Evolutionary conservation across 805 yeast species (phyloP), one percentile per base, ranked within the genome.

Genomic region (Metschnikowia vanudenii): DNA sequence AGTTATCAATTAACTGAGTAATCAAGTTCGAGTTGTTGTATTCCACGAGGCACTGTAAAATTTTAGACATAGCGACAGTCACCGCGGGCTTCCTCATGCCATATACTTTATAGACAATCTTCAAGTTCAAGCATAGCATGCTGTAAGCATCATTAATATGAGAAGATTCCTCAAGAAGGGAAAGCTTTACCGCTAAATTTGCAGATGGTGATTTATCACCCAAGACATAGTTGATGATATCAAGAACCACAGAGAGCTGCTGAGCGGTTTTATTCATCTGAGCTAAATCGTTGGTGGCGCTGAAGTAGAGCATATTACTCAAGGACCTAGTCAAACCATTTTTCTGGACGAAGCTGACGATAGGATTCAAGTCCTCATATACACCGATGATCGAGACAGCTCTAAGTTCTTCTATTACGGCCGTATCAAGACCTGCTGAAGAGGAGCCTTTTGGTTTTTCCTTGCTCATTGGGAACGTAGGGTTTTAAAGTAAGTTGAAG

Each of bases 101-200:
- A 33, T 90, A 67, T 14, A 85, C 82, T 54, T 95, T 72, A 63
- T 85, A 87, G 2, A 90, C 67, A 7, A 81, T 75, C 55, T 84
- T 86, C 36, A 76, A 61, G 39, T 73, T 75, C 1, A 73, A 67
- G 9, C 89, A 61, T 3, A 90, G 65, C 12, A 76, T 75, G 41
- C 73, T 74, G 46, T 84, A 74, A 19, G 83, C 59, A 8, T 66
- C 66, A 2, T 53, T 43, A 29, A 67, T 46, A n/a, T 39, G 37
- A 5, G 41, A 63, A 57, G 51, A 47, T 38, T 59, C 51, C 28
- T 58, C 59, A 10, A 53, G 44, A n/a, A 58, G 43, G 14, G 48
- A 20, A 12, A 51, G 43, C 40, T 48, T 50, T 9, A 40, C 32
- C 17, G 50, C 46, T 44, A 53, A 38, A 30, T 49, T 51, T 20